Evolutionary conservation across 257 asterid species (phyloP), one percentile per base, ranked within the genome.

Genomic region (Nyctanthes arbortristis): DNA sequence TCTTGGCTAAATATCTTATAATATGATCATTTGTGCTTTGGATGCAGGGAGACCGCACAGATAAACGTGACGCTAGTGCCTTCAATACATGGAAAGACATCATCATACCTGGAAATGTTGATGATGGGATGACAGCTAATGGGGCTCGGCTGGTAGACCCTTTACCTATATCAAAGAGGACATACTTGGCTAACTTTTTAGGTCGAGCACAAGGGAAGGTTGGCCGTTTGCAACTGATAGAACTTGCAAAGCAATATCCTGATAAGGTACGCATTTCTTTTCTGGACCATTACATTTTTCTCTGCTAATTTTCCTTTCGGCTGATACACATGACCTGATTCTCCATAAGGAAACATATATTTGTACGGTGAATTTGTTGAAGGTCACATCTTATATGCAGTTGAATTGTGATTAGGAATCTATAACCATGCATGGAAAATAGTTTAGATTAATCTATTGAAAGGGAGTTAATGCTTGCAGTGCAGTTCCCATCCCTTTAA

Each of bases 11-110:
- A 52, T 10, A 52, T 24, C 10, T 45, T 52, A 3, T 0, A 24
- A 52, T 14, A n/a, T n/a, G n/a, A 18, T 27, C 16, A 14, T 77
- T 34, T 55, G 35, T 64, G 72, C 47, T 77, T 14, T 69, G 1
- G 37, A 61, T 83, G 67, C 79, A 93, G 97, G 99, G 97, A 22
- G 99, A 93, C 67, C 89, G 95, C 47, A 93, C 97, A 25, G 97
- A 93, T 84, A 91, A 93, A 78, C 85, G 96, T 79, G 96, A 84
- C 78, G 84, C 80, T 29, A 91, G 95, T 69, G 96, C 97, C 71
- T 93, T 91, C 82, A 91, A 86, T 78, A 91, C 97, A 36, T 93
- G 97, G 99, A 91, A 93, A 81, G 99, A 93, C 80, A 83, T 91
- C 63, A 87, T 93, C 70, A 89, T 93, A 68, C 99, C 99, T 60